Evolutionary conservation across 345 rosid genomes (phyloP).

Genomic region (Capsella bursapastoris): DNA sequence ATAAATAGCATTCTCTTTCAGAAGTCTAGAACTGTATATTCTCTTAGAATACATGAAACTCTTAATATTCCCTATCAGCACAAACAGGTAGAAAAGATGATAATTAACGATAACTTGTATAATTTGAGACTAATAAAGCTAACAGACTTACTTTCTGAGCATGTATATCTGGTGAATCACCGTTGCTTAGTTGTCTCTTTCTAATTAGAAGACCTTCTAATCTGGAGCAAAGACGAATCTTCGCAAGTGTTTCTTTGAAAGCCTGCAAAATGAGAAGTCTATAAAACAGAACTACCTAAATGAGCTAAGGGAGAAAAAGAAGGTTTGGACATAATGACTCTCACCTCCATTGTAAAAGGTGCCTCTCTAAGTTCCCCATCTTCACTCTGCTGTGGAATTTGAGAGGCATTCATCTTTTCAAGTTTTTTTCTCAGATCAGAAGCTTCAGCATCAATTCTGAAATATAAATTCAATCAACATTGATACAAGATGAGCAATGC

Average conservation of each 20-base stretch:
- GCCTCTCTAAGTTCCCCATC: slow-evolving; percentile 54
- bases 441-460: slow-evolving; percentile 87
- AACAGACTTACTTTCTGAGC: slow-evolving; percentile 76
- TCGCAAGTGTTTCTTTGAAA: slow-evolving; percentile 77
- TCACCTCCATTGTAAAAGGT: slow-evolving; percentile 70
- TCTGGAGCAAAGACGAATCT: slow-evolving; percentile 74
- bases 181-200: slow-evolving; percentile 70
- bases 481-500: slow-evolving; percentile 30
- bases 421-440: slow-evolving; percentile 66
- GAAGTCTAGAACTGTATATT: slow-evolving; percentile 21
- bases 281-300: slow-evolving; percentile 20
- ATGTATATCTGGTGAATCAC: slow-evolving; percentile 90
- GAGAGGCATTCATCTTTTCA: slow-evolving; percentile 51
- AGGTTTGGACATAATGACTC: slow-evolving; percentile 21
- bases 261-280: slow-evolving; percentile 53
- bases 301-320: slow-evolving; percentile 3
- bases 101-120: slow-evolving; percentile 1
- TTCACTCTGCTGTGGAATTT: slow-evolving; percentile 49
- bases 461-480: slow-evolving; percentile 34
- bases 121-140: slow-evolving; percentile 14
- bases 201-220: slow-evolving; percentile 78
- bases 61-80: slow-evolving; percentile 8
- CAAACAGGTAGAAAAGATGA: slow-evolving; percentile 8
- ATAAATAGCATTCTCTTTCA: slow-evolving; percentile 20
- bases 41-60: slow-evolving; percentile 21